These are phyloP conservation scores for Poa annua DNA, from an alignment of 176 grass and related monocot species.

Conservation along the genomic window DNA sequence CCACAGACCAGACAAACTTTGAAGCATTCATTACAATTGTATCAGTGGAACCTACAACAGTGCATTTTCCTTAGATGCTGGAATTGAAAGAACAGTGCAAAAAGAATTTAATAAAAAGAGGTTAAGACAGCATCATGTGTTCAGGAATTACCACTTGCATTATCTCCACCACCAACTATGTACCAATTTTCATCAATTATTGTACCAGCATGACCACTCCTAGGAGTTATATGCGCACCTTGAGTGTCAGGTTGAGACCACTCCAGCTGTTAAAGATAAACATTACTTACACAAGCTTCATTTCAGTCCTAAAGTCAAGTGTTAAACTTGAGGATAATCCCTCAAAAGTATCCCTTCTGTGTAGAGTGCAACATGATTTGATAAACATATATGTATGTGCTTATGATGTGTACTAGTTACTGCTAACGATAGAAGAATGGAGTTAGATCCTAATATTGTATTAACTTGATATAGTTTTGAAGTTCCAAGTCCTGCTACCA, in stretches of 20 bases:
- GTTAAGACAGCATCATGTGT: neutral
- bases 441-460: slow-evolving; percentile 11
- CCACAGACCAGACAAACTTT: slow-evolving; percentile 88
- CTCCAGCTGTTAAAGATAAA: slow-evolving; percentile 68
- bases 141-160: slow-evolving; percentile 73
- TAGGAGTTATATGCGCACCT: slow-evolving; percentile 79
- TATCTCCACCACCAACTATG: slow-evolving; percentile 99
- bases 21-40: slow-evolving; percentile 83
- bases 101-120: slow-evolving; percentile 24
- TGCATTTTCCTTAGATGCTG: slow-evolving; percentile 38
- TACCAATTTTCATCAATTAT: slow-evolving; percentile 86
- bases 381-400: neutral
- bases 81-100: slow-evolving; percentile 15
- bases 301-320: neutral
- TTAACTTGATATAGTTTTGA: no score
- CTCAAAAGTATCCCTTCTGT: neutral
- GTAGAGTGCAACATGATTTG: slow-evolving; percentile 5
- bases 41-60: slow-evolving; percentile 70
- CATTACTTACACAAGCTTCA: slow-evolving; percentile 28
- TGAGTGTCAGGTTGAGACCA: slow-evolving; percentile 97
- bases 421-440: slow-evolving; percentile 19
- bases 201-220: slow-evolving; percentile 93
- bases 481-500: no score
- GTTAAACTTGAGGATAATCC: slow-evolving; percentile 9
- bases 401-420: slow-evolving; percentile 28